phyloP scores from a whole-genome alignment of 768 basidiomycete species.

The Boletus coccyginus region DNA sequence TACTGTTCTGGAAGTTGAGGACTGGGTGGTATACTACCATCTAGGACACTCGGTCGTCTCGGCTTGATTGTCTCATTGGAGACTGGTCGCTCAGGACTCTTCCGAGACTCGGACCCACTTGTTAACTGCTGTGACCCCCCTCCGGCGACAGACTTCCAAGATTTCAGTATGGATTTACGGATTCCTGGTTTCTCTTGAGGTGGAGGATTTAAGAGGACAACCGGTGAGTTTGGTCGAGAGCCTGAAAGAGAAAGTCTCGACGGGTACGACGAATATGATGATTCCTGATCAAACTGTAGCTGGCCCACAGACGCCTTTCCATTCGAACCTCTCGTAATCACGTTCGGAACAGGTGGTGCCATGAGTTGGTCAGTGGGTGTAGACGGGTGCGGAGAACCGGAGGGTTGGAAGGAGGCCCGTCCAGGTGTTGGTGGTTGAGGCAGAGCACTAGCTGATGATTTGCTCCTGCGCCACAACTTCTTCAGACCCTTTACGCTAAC shows the following conservation, averaged over 20 bases:
- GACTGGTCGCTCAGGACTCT: conserved; percentile 39
- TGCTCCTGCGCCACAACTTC: conserved; percentile 77
- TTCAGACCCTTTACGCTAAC: conserved; percentile 74
- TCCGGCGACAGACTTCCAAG: conserved; percentile 51
- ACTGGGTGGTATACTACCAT: conserved; percentile 53
- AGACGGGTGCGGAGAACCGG: conserved; percentile 32
- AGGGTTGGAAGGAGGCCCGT: conserved; percentile 34
- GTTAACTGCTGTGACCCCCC: conserved; percentile 27
- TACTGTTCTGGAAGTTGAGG: conserved; percentile 59
- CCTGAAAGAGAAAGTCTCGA: conserved; percentile 34
- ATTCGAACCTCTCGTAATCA: conserved; percentile 13
- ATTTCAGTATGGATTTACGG: conserved; percentile 73
- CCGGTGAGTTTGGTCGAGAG: conserved; percentile 30
- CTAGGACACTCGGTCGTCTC: conserved; percentile 48
- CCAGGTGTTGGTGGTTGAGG: conserved; percentile 37
- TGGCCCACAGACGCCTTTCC: conserved; percentile 39
- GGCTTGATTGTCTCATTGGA: conserved; percentile 36
- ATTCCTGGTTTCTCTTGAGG: conserved; percentile 44
- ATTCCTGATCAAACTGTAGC: conserved; percentile 65
- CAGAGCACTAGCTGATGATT: conserved; percentile 36
- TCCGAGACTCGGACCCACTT: conserved; percentile 34
- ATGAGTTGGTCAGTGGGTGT: conserved; percentile 31
- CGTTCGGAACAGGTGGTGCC: conserved; percentile 27
- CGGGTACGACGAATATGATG: conserved; percentile 47
- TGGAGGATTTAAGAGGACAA: conserved; percentile 13